These are phyloP conservation scores for Physocladia obscura DNA, from an alignment of 192 early-diverging fungal genomes.

Conservation along the genomic window DNA sequence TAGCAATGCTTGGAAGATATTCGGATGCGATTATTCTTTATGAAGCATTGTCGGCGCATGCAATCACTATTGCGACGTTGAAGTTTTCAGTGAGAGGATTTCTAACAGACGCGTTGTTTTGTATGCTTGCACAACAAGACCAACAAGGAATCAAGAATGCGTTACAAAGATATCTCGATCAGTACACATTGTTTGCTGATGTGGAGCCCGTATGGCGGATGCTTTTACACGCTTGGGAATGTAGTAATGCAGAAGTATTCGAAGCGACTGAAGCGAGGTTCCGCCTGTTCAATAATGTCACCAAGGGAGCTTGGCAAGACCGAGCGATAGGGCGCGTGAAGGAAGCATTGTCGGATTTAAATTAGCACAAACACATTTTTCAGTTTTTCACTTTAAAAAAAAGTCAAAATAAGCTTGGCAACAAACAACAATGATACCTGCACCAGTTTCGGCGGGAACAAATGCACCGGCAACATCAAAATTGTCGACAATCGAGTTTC, in stretches of 20 bases:
- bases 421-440: too few relatives aligned
- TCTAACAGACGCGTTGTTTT: slow-evolving; percentile 8
- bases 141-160: not conserved
- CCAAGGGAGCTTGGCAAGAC: slow-evolving; percentile 16
- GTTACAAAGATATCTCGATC: not conserved
- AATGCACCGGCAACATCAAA: too few relatives aligned
- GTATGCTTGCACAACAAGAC: not conserved
- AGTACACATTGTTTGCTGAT: slow-evolving; percentile 14
- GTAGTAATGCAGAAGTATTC: slow-evolving; percentile 16
- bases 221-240: slow-evolving; percentile 17
- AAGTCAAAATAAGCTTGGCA: too few relatives aligned
- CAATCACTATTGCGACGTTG: not conserved
- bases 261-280: slow-evolving; percentile 3
- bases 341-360: not conserved
- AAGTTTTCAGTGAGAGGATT: slow-evolving; percentile 5
- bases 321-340: not conserved
- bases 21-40: not conserved
- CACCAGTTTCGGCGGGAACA: too few relatives aligned
- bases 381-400: too few relatives aligned
- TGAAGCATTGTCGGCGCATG: slow-evolving; percentile 11
- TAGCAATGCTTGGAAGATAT: slow-evolving; percentile 5
- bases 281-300: not conserved
- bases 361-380: too few relatives aligned
- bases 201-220: slow-evolving; percentile 24
- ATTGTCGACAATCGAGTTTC: too few relatives aligned